Percentiles rank a stretch among this genome's conserved stretches.
These are phyloP conservation scores for Phyllachora maydis DNA, from an alignment of 2,329 filamentous ascomycete species.

Conservation along the genomic window DNA sequence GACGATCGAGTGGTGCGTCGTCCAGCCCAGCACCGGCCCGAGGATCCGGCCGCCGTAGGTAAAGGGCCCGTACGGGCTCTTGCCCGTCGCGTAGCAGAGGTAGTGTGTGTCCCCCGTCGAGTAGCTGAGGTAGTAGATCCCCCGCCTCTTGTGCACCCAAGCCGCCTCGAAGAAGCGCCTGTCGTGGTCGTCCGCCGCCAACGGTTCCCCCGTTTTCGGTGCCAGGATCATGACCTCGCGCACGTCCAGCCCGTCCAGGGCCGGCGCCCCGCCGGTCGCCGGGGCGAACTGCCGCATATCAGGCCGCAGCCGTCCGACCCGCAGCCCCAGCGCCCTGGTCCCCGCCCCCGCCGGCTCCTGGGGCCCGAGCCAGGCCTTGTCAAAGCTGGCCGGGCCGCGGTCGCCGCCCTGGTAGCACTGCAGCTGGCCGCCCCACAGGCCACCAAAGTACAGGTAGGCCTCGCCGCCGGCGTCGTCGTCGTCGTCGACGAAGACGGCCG, in stretches of 20 bases:
- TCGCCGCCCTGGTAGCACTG: conserved; percentile 62
- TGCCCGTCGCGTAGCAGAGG: conserved; percentile 46
- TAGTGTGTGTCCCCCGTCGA: conserved; percentile 63
- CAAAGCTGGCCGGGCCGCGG: conserved; percentile 30
- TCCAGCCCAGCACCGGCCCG: conserved; percentile 63
- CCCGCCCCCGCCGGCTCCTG: conserved; percentile 36
- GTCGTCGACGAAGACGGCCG: conserved; percentile 52
- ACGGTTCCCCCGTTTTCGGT: conserved; percentile 32
- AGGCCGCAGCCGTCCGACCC: conserved; percentile 39
- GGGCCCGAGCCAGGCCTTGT: conserved; percentile 28
- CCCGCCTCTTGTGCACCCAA: conserved; percentile 56
- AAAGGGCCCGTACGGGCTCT: conserved; percentile 49
- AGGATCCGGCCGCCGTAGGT: conserved; percentile 51
- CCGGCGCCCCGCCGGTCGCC: no score
- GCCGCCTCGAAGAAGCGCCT: conserved; percentile 63
- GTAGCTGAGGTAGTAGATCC: conserved; percentile 56
- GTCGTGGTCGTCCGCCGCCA: conserved; percentile 49
- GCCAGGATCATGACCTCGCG: conserved; percentile 44
- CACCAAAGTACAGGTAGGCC: conserved; percentile 57
- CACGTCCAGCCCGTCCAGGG: no score
- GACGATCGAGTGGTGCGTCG: conserved; percentile 61
- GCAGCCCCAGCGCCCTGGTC: conserved; percentile 38
- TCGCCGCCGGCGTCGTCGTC: no score
- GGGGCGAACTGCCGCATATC: conserved; percentile 47
- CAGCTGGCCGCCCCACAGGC: conserved; percentile 63